phyloP scores from a whole-genome alignment of 371 early-diverging fungal genomes.

The Zopfochytrium polystomum region DNA sequence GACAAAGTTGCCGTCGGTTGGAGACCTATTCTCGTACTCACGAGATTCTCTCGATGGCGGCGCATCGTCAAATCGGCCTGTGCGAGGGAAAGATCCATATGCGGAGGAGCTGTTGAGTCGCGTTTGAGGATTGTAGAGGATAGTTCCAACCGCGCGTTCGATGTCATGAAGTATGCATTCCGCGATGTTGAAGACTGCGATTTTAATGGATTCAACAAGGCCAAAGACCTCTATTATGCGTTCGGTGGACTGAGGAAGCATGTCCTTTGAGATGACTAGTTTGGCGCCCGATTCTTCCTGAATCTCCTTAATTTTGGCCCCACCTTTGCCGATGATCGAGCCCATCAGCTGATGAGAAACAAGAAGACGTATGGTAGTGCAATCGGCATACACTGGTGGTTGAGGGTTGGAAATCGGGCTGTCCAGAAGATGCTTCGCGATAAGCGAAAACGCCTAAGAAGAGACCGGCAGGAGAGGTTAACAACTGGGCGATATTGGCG shows the following conservation, averaged over 20 bases:
- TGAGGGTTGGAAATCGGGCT: constrained; percentile 54
- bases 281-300: constrained; percentile 42
- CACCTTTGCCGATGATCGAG: constrained; percentile 43
- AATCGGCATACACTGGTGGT: constrained; percentile 13
- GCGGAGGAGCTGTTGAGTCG: constrained; percentile 26
- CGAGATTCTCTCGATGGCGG: too few species aligned
- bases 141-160: constrained; percentile 63
- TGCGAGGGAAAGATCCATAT: too few species aligned
- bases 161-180: constrained; percentile 67
- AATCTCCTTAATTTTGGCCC: constrained; percentile 40
- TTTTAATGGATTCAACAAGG: constrained; percentile 41
- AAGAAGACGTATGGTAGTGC: constrained; percentile 43
- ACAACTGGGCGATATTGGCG: too few species aligned
- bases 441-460: constrained; percentile 64
- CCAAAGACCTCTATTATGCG: constrained; percentile 38
- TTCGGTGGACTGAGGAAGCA: constrained; percentile 44
- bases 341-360: constrained; percentile 69
- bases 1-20: too few species aligned
- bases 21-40: too few species aligned
- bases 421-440: constrained; percentile 79
- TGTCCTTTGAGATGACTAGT: constrained; percentile 36
- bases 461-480: too few species aligned
- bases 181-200: constrained; percentile 76
- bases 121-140: constrained; percentile 66
- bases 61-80: too few species aligned